Evolutionary conservation across 176 grass and related monocot species (phyloP), one percentile per base, ranked within the genome.

Genomic region (Cenchrus fungigraminus): DNA sequence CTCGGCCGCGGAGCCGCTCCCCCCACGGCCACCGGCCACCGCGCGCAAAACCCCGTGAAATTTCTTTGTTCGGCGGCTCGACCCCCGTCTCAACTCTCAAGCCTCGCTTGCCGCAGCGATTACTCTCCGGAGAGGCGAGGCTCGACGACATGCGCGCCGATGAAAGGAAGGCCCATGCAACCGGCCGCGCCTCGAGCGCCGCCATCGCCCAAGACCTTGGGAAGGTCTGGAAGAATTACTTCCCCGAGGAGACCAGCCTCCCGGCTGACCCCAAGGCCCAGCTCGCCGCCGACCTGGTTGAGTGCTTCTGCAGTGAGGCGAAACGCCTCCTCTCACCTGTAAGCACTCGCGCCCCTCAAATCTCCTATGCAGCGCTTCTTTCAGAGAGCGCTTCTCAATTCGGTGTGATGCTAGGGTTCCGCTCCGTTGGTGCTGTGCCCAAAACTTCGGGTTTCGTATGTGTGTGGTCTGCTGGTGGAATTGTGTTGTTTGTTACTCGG

Each of bases 211-310:
- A 1, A 8, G n/a, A 31, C 4, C 60, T 84, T 49, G 67, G 12
- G 43, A 14, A 0, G 49, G 80, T 97, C 84, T 97, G 92, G 92
- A 47, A 77, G 79, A 78, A 15, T 11, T 98, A 98, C 84, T 98
- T 98, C 83, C 93, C 86, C 9, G 83, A 63, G 49, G 79, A 90
- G 37, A 40, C 78, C 37, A 63, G 66, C 32, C 17, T 87, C 37
- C 9, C 78, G 57, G 45, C 22, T 67, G 87, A 89, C 65, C 83
- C 9, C 22, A 90, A 87, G 29, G 57, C 82, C 73, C n/a, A 46
- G 22, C 80, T 95, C 85, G 77, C 76, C 56, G 49, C 16, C 20
- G 68, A 71, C 25, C 83, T 95, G 57, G 43, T 47, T 9, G 43
- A 45, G 43, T 77, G 83, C 68, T 74, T 85, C 11, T 50, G 22